Evolutionary conservation across 1,284 basidiomycete species (phyloP), one percentile per base, ranked within the genome.

Genomic region (Malassezia furfur): DNA sequence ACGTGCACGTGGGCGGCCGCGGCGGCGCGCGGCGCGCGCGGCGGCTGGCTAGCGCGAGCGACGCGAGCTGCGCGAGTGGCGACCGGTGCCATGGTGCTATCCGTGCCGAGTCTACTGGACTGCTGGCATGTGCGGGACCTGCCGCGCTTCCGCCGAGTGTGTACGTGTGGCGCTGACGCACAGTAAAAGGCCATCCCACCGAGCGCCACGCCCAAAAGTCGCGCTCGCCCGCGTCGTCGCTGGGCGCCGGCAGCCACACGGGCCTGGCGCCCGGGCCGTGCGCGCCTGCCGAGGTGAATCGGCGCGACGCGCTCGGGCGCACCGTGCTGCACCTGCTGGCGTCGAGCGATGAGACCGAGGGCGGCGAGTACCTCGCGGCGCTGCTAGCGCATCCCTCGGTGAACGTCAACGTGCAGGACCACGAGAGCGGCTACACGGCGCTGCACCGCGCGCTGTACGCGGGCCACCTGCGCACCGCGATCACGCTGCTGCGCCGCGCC

Each of bases 371-470:
- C 75, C 82, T 91, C 48, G 80, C 83, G 47, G 79, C 87, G 48
- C 78, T 96, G n/a, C 80, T 96, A 48, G 81, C 82, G 10, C 85
- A 89, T 64, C 84, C 87, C 1, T 77, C 78, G 25, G 79, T 91
- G 70, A 85, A 88, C 59, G 82, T 91, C 70, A 98, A 98, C 65
- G 62, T 87, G 7, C 78, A 80, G 55, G 93, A 99, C 75, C 59
- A 48, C 19, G 69, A 72, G 46, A 70, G 60, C 31, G 68, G 86
- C 54, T 96, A 91, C 85, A 94, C 91, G 0, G 82, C 93, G 2
- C 79, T 98, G 19, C 94, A 99, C 72, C 80, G 90, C 45, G 89
- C 91, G 0, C 77, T 96, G 56, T 98, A 94, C 73, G 77, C 79
- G 30, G 91, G 88, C 3, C 93, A 98, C 72, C 70, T 96, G 15